Evolutionary conservation across 352 stramenopile genomes (phyloP), one percentile per base, ranked within the genome.

Genomic region (Achlya hypogyna): DNA sequence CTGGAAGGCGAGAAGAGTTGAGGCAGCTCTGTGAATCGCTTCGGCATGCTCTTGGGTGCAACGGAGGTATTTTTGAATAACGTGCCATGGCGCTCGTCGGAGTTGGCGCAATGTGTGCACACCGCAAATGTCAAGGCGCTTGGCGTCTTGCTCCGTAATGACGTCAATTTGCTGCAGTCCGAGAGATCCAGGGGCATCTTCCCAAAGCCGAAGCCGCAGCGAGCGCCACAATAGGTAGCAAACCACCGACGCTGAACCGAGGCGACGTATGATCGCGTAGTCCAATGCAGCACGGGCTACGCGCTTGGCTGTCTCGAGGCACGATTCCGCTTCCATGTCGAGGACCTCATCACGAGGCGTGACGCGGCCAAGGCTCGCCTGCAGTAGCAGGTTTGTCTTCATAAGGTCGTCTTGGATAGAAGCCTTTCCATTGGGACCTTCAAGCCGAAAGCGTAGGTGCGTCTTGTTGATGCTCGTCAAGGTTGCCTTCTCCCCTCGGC

Each of bases 401-500:
- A 64, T 64, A n/a, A n/a, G 6, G 22, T 64, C 54, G 25, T 35
- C 47, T 51, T 64, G 54, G 25, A 64, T 29, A 34, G 38, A 49
- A 16, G 45, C 32, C 18, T 64, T 64, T 12, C 54, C 54, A 5
- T 35, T 38, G 10, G 10, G 35, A 6, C 54, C 54, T 20, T 34
- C 20, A n/a, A 64, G 10, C 6, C 54, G 54, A n/a, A 38, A 64
- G 25, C 28, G 54, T 5, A 51, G 31, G 12, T 27, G 28, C 3
- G 54, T 35, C 32, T 64, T 22, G 29, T 64, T 64, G 16, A 64
- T 32, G 12, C 28, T 28, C n/a, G 45, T 64, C 54, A 64, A 64
- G 1, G 23, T 28, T 20, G 54, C 35, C 40, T 64, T 64, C n/a
- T 64, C 54, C 14, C 28, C n/a, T 49, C 54, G n/a, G 4, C 54